Conservation (phyloP, 139 green algal species). For the Chlamydomonas asymmetrica region DNA sequence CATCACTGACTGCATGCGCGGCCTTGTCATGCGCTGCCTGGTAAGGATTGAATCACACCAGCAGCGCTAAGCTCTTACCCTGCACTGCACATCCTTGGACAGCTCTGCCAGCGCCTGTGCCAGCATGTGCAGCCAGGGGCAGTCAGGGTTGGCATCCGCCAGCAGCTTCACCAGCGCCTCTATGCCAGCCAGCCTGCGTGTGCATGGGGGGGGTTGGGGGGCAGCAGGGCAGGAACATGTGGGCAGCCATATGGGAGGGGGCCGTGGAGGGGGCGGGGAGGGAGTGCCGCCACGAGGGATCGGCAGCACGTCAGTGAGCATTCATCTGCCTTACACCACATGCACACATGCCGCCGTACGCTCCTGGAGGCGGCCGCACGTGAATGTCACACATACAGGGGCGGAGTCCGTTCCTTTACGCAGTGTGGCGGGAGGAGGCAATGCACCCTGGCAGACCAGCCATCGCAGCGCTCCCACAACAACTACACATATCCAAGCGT, state of each 20-base stretch:
- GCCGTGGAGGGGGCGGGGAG: neutral
- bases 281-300: too few species aligned
- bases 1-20: too few species aligned
- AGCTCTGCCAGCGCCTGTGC: slow-evolving; percentile 27
- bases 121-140: slow-evolving; percentile 19
- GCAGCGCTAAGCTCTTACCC: neutral
- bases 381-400: too few species aligned
- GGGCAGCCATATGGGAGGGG: neutral
- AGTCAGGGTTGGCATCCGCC: slow-evolving; percentile 14
- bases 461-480: neutral
- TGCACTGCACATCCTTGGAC: slow-evolving; percentile 15
- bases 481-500: neutral
- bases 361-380: too few species aligned
- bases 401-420: too few species aligned
- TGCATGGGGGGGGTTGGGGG: too few species aligned
- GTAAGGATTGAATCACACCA: neutral
- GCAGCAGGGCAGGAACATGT: too few species aligned
- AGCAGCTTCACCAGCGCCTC: slow-evolving; percentile 39
- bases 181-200: slow-evolving; percentile 25
- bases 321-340: neutral
- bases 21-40: too few species aligned
- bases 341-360: too few species aligned
- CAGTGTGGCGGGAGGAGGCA: too few species aligned
- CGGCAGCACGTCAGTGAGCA: neutral
- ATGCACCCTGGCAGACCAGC: too few species aligned